Evolutionary conservation across 805 yeast species (phyloP), one percentile per base, ranked within the genome.

Genomic region (Babjeviella inositovora): DNA sequence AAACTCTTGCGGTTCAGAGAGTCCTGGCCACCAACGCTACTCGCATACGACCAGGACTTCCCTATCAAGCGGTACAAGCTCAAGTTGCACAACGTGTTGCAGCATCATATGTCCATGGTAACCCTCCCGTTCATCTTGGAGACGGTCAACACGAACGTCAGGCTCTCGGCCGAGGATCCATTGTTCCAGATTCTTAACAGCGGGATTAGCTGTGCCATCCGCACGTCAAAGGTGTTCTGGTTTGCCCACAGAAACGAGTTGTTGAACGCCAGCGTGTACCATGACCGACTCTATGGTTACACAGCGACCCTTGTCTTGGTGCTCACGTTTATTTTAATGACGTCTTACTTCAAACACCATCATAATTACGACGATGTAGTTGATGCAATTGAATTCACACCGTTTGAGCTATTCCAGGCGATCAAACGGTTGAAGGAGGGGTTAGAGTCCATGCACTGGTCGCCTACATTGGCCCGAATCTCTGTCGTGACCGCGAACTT

Each of bases 231-330:
- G 22, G 32, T 56, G 4, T 38, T 54, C 17, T 39, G 47, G 2
- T 37, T 41, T 19, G 45, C 54, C 0, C 39, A 44, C 16, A 34
- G 42, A 7, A 47, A 48, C 24, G 59, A 55, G 4, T 41, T 53
- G 24, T 43, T 53, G 32, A 52, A 50, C 33, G 65, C 65, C n/a
- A 54, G 61, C 2, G 21, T 56, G n/a, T 52, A 55, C 17, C 43
- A 45, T 17, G 68, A 60, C 29, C 50, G 57, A 18, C 55, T 56
- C 33, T 46, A 48, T 32, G 57, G 53, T 5, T 60, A 60, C 30
- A 48, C 50, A 28, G 53, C 62, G 2, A 47, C 50, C 2, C 44
- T 60, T 48, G 50, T 50, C 0, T 34, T 58, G 13, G 48, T 60
- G 3, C 31, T 57, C 21, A 46, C 58, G n/a, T 53, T 50, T 26